Base-by-base conservation (phyloP, 2,329 filamentous ascomycete genomes). In the Madurella mycetomatis region DNA sequence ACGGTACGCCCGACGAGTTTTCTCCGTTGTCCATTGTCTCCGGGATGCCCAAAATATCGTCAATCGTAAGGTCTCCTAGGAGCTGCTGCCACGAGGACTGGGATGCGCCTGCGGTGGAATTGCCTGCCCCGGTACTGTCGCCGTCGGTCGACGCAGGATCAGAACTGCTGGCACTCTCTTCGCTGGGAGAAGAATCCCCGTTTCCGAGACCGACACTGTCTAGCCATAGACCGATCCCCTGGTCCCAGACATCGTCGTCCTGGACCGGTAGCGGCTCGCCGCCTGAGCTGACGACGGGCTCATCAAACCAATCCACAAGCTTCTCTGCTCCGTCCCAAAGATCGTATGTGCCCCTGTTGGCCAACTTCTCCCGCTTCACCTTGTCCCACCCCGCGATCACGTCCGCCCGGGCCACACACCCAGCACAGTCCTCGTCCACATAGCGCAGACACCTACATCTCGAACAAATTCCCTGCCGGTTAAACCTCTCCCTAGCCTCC, bases 351-450 rank as follows among this genome's bases (percentile, higher is more conserved):
- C 12, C 9, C n/a, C n/a, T n/a, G n/a, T n/a, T n/a, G n/a, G n/a
- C n/a, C n/a, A n/a, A n/a, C n/a, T n/a, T n/a, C n/a, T n/a, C n/a
- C n/a, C n/a, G n/a, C n/a, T n/a, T n/a, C n/a, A n/a, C n/a, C n/a
- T n/a, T n/a, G n/a, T n/a, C n/a, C n/a, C n/a, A n/a, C n/a, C n/a
- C n/a, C n/a, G n/a, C n/a, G n/a, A n/a, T n/a, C n/a, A n/a, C n/a
- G n/a, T n/a, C n/a, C n/a, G n/a, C n/a, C n/a, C n/a, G n/a, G n/a
- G n/a, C n/a, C 31, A n/a, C 50, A n/a, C 54, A 56, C 9, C 50
- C 54, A 2, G 12, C 17, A 39, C 54, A 56, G 13, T 40, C 42
- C 39, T 57, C 54, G 16, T 48, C 47, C 3, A 9, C 5, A 18
- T 18, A 43, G 9, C 34, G 5, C 13, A 54, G n/a, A 8, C 31